Conservation (phyloP, 1,284 basidiomycete species). For the Heterobasidion annosum region DNA sequence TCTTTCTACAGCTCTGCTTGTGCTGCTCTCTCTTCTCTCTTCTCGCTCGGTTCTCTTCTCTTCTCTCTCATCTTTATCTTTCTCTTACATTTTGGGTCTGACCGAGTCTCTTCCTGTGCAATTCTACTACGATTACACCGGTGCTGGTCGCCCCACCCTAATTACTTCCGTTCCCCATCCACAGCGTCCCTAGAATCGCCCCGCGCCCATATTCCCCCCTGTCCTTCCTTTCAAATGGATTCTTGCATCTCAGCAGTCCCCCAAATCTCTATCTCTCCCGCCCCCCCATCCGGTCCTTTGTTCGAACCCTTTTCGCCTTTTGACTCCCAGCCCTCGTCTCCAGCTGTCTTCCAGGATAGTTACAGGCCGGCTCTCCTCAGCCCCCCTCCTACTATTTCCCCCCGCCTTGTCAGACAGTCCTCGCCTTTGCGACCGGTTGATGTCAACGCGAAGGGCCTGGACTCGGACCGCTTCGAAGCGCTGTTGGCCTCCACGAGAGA, state of each 20-base stretch:
- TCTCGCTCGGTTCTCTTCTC: conserved; percentile 2
- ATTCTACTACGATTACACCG: conserved; percentile 14
- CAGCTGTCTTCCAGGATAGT: conserved; percentile 24
- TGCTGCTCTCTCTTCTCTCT: not conserved
- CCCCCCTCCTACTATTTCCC: conserved; percentile 38
- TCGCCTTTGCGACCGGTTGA: conserved; percentile 44
- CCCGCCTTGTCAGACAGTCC: conserved; percentile 31
- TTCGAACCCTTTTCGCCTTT: conserved; percentile 60
- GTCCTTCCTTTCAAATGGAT: conserved; percentile 28
- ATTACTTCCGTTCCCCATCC: conserved; percentile 7
- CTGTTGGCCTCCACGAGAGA: conserved; percentile 21
- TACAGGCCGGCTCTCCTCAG: conserved; percentile 51
- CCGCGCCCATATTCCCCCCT: conserved; percentile 2
- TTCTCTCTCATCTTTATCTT: conserved; percentile 8
- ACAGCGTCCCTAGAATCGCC: conserved; percentile 8
- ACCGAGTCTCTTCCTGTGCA: conserved; percentile 10
- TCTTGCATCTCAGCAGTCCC: conserved; percentile 40
- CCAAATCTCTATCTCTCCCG: conserved; percentile 57
- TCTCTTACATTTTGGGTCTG: conserved; percentile 13
- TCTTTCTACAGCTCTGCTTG: conserved; percentile 9
- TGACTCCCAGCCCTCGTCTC: conserved; percentile 15
- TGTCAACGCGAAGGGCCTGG: conserved; percentile 39
- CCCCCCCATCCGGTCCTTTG: conserved; percentile 40
- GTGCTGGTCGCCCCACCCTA: conserved; percentile 36
- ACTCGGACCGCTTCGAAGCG: conserved; percentile 52